Base-by-base conservation (phyloP, 2,329 filamentous ascomycete species). In the Exophiala oligosperma region DNA sequence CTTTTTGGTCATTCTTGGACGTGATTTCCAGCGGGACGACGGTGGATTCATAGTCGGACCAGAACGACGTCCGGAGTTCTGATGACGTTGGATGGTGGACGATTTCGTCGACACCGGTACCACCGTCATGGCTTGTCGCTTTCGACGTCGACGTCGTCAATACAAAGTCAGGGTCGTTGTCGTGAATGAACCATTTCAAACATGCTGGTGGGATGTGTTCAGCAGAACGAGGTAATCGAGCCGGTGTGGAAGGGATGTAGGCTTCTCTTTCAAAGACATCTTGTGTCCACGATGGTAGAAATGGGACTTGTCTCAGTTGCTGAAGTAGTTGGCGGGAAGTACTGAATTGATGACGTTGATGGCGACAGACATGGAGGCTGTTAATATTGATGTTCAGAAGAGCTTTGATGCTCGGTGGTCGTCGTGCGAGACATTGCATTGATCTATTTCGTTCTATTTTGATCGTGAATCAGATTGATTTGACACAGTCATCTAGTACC, bases 21-120 rank as follows among this genome's bases (percentile, higher is more conserved):
- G 79, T 84, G 46, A 86, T 74, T 67, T 89, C 86, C 4, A 89
- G 74, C 1, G 85, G 84, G 2, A 88, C 79, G 3, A 80, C 70
- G 1, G 78, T 76, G 26, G 77, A 71, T 38, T 72, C 76, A 65
- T 78, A 81, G 52, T 75, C 51, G n/a, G 50, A 35, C 65, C 65
- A 67, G 60, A 64, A 67, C 7, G 56, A 57, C 2, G 50, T 23
- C 26, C 59, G 52, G 4, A 67, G 54, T 21, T 63, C 59, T 14
- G 61, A 64, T 40, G 32, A 55, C 21, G 32, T 35, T 35, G 32
- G 32, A 35, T 9, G 11, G 32, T 35, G 32, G 32, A 21, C 17
- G 17, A 17, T 38, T 46, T 21, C 43, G 11, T 9, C 11, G 4
- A 5, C 7, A 35, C 9, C 32, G 6, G 4, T 35, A 35, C 32